Percentiles rank a stretch among this genome's conserved stretches.
These are phyloP conservation scores for Lathyrus oleraceus DNA, from an alignment of 306 rosid genomes.

Conservation along the genomic window DNA sequence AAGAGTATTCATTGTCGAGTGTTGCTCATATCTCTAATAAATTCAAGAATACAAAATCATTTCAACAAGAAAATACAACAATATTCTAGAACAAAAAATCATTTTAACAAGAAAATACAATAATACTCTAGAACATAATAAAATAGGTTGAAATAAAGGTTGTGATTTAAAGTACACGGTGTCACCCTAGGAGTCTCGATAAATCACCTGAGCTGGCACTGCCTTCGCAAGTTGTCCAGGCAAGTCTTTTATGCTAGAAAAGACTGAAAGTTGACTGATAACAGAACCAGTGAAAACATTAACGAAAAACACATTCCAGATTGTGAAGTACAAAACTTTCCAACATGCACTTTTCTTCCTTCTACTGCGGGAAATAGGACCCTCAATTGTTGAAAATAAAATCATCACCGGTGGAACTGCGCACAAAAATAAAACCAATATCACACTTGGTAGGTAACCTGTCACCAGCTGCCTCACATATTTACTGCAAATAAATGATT, in stretches of 20 bases:
- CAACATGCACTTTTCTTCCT: constrained; percentile 92
- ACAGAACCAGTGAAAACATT: constrained; percentile 81
- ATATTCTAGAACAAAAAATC: constrained; percentile 14
- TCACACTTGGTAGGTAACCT: constrained; percentile 95
- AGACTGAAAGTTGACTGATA: constrained; percentile 60
- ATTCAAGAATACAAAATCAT: constrained; percentile 20
- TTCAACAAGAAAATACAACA: constrained; percentile 15
- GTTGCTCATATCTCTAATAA: constrained; percentile 14
- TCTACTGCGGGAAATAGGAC: constrained; percentile 77
- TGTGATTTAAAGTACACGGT: constrained; percentile 12
- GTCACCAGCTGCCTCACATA: constrained; percentile 66
- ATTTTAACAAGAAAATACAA: constrained; percentile 17
- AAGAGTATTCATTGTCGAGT: background rate
- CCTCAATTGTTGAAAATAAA: constrained; percentile 76
- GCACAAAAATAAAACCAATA: constrained; percentile 67
- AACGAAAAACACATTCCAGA: constrained; percentile 95
- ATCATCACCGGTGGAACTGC: constrained; percentile 84
- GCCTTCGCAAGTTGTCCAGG: constrained; percentile 83
- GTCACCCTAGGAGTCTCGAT: constrained; percentile 23
- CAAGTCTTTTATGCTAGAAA: constrained; percentile 68
- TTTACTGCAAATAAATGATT: constrained; percentile 49
- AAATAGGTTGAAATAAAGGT: constrained; percentile 2
- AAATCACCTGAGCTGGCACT: constrained; percentile 84
- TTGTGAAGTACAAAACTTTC: constrained; percentile 89
- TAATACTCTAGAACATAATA: background rate